Evolutionary conservation across 148 eudicot genomes (phyloP).

Genomic region (Vaccinium corymbosum): DNA sequence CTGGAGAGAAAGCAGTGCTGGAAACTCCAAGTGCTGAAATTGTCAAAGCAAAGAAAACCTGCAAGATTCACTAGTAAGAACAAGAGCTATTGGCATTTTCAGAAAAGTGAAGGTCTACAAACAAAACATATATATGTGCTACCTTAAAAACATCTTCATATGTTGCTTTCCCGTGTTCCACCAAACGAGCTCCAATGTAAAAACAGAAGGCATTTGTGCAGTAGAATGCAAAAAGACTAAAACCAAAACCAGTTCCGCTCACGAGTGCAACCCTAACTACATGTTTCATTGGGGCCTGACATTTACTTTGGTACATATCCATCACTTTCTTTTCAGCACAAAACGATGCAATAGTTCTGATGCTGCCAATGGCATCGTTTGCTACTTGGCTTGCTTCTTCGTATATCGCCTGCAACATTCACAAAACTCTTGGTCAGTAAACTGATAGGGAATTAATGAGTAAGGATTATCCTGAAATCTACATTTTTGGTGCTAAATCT

Average conservation of each 20-base stretch:
- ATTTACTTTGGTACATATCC: slow-evolving; percentile 59
- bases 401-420: slow-evolving; percentile 48
- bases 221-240: slow-evolving; percentile 45
- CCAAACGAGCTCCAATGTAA: slow-evolving; percentile 65
- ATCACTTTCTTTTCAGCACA: slow-evolving; percentile 79
- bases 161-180: slow-evolving; percentile 48
- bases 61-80: slow-evolving; percentile 4
- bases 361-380: slow-evolving; percentile 76
- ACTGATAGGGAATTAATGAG: background rate
- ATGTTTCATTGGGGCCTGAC: slow-evolving; percentile 53
- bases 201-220: slow-evolving; percentile 66
- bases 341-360: slow-evolving; percentile 79
- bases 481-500: background rate
- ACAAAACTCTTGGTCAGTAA: background rate
- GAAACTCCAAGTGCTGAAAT: slow-evolving; percentile 62
- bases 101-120: background rate
- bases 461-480: background rate
- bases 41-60: slow-evolving; percentile 83
- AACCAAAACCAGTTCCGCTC: slow-evolving; percentile 59
- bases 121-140: background rate
- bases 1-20: slow-evolving; percentile 51
- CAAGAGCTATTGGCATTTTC: background rate
- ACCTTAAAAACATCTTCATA: slow-evolving; percentile 74
- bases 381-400: slow-evolving; percentile 91
- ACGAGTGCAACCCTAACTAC: slow-evolving; percentile 59